Base-by-base conservation (phyloP, 176 grass and related monocot species). In the Puya raimondii region DNA sequence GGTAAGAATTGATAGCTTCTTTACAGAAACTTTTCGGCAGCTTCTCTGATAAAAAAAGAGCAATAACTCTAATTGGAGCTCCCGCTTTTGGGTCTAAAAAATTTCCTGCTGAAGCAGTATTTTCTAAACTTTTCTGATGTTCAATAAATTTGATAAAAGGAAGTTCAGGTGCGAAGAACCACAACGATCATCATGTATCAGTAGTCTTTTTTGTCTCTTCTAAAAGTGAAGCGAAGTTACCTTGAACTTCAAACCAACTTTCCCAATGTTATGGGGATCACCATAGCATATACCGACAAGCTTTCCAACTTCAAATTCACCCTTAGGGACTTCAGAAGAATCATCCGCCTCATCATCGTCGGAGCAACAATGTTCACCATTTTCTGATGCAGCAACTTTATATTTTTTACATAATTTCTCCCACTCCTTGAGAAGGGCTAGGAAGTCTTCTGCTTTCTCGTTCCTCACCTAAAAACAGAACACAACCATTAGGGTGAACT, bases 371-470 rank as follows among this genome's bases (percentile, higher is more conserved):
- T 61, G 49, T 1, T 52, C 66, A 50, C 48, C 53, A 50, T 29
- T 50, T 70, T 78, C 12, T 9, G 26, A 61, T 21, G 50, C 51
- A 0, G 48, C 33, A 26, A 14, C 56, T 7, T 75, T 69, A 77
- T 80, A 88, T 48, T 82, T 76, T 14, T 81, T 54, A 14, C 83
- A 81, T 3, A 91, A 25, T 50, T 80, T 52, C n/a, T 72, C 72
- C 88, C 91, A 96, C 51, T 86, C 88, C 33, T 58, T 84, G 9
- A 96, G 57, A 25, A 88, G 82, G 16, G 65, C 70, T 16, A 91
- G 76, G 81, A 96, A 96, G 3, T 88, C 76, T 21, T 96, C 88
- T 1, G 88, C 83, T 57, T 91, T 91, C 74, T 86, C 83, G 50
- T 96, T 96, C 13, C 91, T 67, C 54, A 96, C 91, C 85, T 85